These are phyloP conservation scores for Boletus pseudo-olivaceus DNA, from an alignment of 768 basidiomycete species.

Conservation along the genomic window DNA sequence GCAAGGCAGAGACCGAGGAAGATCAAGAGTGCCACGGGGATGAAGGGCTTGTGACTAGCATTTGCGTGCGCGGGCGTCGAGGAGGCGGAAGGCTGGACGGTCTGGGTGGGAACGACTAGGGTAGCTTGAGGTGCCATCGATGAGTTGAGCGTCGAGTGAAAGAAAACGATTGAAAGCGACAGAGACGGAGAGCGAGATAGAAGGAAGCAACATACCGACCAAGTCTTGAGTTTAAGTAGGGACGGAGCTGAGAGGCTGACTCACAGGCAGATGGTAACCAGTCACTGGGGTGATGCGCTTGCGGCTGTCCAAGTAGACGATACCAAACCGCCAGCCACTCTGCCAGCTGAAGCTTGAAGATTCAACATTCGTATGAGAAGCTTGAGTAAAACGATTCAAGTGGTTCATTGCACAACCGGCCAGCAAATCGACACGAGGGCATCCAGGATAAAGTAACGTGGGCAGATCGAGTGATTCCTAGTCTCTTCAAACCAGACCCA, in stretches of 20 bases:
- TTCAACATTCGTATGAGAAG: not conserved
- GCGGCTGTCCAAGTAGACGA: slow-evolving; percentile 8
- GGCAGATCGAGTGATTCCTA: no score
- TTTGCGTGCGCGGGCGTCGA: slow-evolving; percentile 1
- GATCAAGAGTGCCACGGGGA: slow-evolving; percentile 19
- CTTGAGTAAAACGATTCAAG: not conserved
- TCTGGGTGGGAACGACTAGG: not conserved
- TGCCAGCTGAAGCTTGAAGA: not conserved
- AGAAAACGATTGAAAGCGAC: slow-evolving; percentile 10
- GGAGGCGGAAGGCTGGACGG: slow-evolving; percentile 1
- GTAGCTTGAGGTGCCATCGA: slow-evolving; percentile 25
- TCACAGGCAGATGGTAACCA: no score
- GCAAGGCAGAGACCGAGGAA: slow-evolving; percentile 26
- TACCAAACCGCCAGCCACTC: not conserved
- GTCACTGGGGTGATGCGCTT: not conserved
- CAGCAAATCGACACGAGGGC: no score
- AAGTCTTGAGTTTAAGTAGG: slow-evolving; percentile 4
- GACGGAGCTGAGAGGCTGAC: slow-evolving; percentile 21
- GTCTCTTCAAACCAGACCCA: no score
- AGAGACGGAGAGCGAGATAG: slow-evolving; percentile 4
- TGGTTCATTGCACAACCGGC: no score
- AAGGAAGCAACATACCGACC: slow-evolving; percentile 10
- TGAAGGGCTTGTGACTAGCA: slow-evolving; percentile 3
- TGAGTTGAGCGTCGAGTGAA: not conserved
- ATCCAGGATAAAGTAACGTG: no score